phyloP scores from a whole-genome alignment of 805 yeast species.

The Spathaspora passalidarum region DNA sequence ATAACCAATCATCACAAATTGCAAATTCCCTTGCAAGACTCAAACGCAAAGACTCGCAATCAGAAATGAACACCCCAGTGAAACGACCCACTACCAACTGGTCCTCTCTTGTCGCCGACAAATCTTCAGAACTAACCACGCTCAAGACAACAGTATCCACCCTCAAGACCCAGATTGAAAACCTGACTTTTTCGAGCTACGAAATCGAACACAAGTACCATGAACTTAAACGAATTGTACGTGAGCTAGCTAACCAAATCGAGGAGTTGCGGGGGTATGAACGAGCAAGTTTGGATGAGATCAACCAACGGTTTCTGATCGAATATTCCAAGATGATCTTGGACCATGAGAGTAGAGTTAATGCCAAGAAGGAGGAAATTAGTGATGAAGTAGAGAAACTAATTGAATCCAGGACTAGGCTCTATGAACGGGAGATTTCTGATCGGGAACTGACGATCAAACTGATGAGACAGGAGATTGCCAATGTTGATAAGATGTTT shows the following conservation, averaged over 20 bases:
- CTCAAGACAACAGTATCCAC: background rate
- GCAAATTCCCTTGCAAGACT: background rate
- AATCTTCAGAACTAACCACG: background rate
- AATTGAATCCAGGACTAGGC: constrained; percentile 13
- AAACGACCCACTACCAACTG: background rate
- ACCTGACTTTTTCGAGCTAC: constrained; percentile 25
- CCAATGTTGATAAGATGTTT: background rate
- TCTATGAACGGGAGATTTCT: constrained; percentile 6
- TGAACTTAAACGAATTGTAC: constrained; percentile 35
- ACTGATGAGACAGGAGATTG: background rate
- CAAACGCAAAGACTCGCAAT: background rate
- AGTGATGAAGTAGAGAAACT: constrained; percentile 35
- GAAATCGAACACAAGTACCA: constrained; percentile 29
- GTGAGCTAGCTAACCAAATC: constrained; percentile 31
- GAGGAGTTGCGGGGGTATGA: constrained; percentile 25
- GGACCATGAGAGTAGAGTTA: constrained; percentile 1
- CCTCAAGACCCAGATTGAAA: constrained; percentile 36
- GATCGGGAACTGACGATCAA: background rate
- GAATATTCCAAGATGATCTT: constrained; percentile 3
- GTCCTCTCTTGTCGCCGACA: background rate
- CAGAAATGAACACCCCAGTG: background rate
- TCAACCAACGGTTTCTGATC: constrained; percentile 17
- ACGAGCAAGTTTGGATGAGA: constrained; percentile 17
- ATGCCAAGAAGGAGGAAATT: constrained; percentile 23
- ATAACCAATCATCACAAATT: background rate